phyloP scores from a whole-genome alignment of 257 asterid species.

The Ajuga chamaepitys region DNA sequence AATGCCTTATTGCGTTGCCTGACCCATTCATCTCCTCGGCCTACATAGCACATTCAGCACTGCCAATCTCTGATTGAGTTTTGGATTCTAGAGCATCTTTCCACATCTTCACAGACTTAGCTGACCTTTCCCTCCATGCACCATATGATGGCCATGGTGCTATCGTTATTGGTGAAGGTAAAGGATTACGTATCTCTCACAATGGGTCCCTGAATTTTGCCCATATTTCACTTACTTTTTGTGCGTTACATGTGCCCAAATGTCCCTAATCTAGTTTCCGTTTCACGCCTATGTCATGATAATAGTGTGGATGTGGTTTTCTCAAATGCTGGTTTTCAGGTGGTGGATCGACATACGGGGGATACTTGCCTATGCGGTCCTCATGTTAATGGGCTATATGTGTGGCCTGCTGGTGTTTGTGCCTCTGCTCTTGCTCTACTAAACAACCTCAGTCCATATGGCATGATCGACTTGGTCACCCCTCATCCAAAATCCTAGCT shows the following conservation, averaged over 20 bases:
- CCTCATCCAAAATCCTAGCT: too few relatives aligned
- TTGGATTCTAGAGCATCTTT: background rate
- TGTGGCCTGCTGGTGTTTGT: background rate
- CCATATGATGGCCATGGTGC: too few relatives aligned
- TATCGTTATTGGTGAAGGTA: too few relatives aligned
- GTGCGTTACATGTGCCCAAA: background rate
- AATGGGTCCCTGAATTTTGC: background rate
- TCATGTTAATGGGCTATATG: background rate
- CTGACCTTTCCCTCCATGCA: too few relatives aligned
- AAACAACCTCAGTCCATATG: too few relatives aligned
- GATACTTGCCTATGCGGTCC: background rate
- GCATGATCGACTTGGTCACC: too few relatives aligned
- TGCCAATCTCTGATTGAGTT: background rate
- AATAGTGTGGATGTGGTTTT: too few relatives aligned
- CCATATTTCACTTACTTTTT: background rate
- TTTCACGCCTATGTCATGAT: too few relatives aligned
- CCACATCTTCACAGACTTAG: background rate
- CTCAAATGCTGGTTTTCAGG: too few relatives aligned
- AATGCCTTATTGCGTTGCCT: too few relatives aligned
- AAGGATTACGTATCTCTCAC: background rate
- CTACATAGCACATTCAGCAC: background rate
- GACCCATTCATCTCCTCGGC: background rate
- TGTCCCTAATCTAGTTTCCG: background rate
- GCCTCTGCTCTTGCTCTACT: too few relatives aligned
- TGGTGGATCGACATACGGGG: too few relatives aligned